These are phyloP conservation scores for Mortierella antarctica DNA, from an alignment of 192 early-diverging fungal genomes.

Conservation along the genomic window DNA sequence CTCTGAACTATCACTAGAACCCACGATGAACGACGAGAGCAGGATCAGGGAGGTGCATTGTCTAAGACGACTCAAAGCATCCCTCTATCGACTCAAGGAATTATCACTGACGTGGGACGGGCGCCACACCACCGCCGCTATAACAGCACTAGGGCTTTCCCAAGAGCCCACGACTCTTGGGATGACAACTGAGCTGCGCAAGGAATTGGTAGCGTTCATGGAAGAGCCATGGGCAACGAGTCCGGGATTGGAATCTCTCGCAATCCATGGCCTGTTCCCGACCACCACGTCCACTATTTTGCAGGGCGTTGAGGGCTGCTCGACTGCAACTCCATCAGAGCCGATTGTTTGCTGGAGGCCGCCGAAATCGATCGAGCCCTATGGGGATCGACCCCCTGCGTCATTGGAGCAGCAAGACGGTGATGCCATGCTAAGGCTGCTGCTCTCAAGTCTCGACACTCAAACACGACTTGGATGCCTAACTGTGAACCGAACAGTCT, in stretches of 20 bases:
- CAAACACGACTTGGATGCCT: no score
- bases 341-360: not conserved
- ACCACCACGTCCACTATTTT: not conserved
- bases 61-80: constrained; percentile 16
- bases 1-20: not conserved
- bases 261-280: constrained; percentile 8
- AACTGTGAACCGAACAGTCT: no score
- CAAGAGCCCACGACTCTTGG: not conserved
- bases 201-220: constrained; percentile 19
- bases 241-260: constrained; percentile 3
- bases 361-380: not conserved
- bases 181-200: not conserved
- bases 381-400: not conserved
- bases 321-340: not conserved
- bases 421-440: not conserved
- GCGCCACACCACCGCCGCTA: not conserved
- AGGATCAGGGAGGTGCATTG: constrained; percentile 23
- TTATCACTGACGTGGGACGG: constrained; percentile 22
- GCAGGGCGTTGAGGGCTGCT: not conserved
- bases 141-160: no score
- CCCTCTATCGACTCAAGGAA: constrained; percentile 9
- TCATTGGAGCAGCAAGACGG: not conserved
- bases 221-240: constrained; percentile 18
- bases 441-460: no score
- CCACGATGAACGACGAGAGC: not conserved